Conservation (phyloP, 2,329 filamentous ascomycete genomes). For the Plenodomus lindquistii region DNA sequence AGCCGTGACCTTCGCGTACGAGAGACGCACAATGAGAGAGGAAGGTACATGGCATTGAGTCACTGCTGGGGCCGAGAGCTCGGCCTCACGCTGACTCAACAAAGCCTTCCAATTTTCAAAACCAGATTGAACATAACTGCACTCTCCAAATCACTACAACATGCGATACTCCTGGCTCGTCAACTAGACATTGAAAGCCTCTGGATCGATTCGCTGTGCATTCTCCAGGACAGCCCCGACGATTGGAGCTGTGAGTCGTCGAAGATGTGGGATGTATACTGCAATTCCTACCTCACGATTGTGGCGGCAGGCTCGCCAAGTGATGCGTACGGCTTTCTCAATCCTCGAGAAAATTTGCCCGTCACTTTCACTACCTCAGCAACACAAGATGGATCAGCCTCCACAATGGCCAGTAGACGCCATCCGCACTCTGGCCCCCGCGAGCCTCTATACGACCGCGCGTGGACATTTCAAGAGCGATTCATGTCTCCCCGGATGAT, state of each 20-base stretch:
- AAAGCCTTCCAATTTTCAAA: neutral
- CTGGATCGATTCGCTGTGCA: constrained; percentile 14
- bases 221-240: constrained; percentile 5
- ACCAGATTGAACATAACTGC: neutral
- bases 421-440: neutral
- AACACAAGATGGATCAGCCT: too few species aligned
- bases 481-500: neutral
- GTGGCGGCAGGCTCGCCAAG: neutral
- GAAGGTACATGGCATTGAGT: constrained; percentile 1
- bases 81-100: neutral
- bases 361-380: neutral
- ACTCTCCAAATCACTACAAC: neutral
- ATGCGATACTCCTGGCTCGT: constrained; percentile 9
- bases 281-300: constrained; percentile 11
- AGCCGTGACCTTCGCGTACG: neutral
- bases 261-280: constrained; percentile 14
- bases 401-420: neutral
- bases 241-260: constrained; percentile 6
- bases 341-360: neutral
- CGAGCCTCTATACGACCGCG: constrained; percentile 1
- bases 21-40: neutral
- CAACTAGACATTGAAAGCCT: constrained; percentile 7
- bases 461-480: constrained; percentile 7
- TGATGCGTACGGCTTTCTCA: neutral
- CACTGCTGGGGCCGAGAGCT: constrained; percentile 7